phyloP scores from a whole-genome alignment of 2,329 filamentous ascomycete genomes.

The Pseudogymnoascus sp. region DNA sequence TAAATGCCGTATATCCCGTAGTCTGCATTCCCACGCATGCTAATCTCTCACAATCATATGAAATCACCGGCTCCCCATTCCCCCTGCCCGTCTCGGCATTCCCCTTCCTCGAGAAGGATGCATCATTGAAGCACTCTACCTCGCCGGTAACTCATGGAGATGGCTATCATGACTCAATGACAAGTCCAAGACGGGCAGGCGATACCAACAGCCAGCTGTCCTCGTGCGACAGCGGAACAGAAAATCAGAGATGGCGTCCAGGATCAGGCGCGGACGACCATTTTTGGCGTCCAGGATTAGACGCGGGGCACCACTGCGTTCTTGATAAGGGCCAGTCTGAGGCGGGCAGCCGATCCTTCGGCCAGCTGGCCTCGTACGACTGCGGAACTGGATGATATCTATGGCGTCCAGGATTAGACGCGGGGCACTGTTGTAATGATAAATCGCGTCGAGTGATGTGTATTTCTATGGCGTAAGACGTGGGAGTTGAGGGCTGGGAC shows the following conservation, averaged over 20 bases:
- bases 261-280: background rate
- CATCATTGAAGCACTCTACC: too few species aligned
- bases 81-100: background rate
- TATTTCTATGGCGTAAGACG: constrained; percentile 1
- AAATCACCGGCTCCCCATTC: background rate
- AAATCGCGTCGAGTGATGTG: background rate
- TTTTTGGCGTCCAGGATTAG: background rate
- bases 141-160: too few species aligned
- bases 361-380: background rate
- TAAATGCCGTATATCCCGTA: background rate
- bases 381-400: background rate
- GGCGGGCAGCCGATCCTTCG: too few species aligned
- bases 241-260: background rate
- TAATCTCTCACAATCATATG: background rate
- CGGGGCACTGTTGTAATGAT: background rate
- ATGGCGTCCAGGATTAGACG: background rate
- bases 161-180: background rate
- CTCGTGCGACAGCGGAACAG: background rate
- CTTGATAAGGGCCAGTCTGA: background rate
- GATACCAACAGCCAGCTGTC: background rate
- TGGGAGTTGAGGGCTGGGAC: background rate
- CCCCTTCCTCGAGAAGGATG: background rate
- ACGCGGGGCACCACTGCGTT: background rate
- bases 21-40: background rate
- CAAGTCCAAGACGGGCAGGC: background rate